Evolutionary conservation across 164 flowering plant genomes (phyloP).

Genomic region (Hamamelis virginiana): DNA sequence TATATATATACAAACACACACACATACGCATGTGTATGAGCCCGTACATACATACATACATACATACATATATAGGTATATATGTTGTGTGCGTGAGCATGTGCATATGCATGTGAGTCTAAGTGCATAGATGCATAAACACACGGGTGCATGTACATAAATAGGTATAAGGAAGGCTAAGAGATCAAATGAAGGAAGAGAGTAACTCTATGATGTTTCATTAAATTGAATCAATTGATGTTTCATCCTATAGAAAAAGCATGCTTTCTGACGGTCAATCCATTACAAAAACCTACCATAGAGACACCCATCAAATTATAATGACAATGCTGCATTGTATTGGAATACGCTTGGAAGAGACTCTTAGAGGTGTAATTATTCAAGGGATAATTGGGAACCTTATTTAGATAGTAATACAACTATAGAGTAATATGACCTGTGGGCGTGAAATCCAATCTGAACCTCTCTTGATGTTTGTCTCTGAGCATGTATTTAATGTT

Average conservation of each 20-base stretch:
- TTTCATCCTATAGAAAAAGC: background rate
- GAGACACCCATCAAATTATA: background rate
- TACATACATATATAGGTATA: too few species aligned
- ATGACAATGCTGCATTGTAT: background rate
- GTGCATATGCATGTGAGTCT: too few species aligned
- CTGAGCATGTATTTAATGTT: slow-evolving; percentile 24
- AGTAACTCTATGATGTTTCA: too few species aligned
- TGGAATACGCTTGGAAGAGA: background rate
- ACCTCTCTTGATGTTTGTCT: slow-evolving; percentile 31
- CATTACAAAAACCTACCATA: background rate
- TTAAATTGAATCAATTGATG: background rate
- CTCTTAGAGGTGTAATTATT: background rate
- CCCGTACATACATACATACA: too few species aligned
- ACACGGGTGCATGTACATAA: too few species aligned
- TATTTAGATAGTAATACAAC: background rate
- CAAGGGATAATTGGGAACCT: background rate
- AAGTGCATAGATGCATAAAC: too few species aligned
- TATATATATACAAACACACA: too few species aligned
- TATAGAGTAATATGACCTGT: slow-evolving; percentile 39
- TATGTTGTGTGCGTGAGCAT: too few species aligned
- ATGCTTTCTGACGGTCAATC: background rate
- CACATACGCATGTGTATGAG: too few species aligned
- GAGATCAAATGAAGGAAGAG: too few species aligned
- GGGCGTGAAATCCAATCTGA: slow-evolving; percentile 33
- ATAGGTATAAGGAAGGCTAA: too few species aligned